Base-by-base conservation (phyloP, 106 monocot species). In the Gastrodia elata region DNA sequence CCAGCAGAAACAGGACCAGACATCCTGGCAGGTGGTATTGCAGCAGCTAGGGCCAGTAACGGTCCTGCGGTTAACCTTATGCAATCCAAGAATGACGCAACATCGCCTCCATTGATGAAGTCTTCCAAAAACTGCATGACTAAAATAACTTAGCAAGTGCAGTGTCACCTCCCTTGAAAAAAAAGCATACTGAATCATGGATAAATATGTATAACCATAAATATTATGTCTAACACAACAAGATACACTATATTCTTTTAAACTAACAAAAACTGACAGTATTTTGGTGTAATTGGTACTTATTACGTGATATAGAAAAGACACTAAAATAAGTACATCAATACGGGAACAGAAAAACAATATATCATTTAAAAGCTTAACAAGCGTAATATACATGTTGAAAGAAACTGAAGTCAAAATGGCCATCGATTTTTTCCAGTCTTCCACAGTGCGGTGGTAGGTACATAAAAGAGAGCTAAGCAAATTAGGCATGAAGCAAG, bases 61-160 rank as follows among this genome's bases (percentile, higher is more conserved):
- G 98, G 98, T 56, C 98, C 98, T 59, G 98, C 98, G 40, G 98
- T 99, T 70, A 99, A 82, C 71, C 91, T 82, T 42, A 99, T 91
- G 76, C 93, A 99, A 57, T 99, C 98, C 73, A 99, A 77, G 86
- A 99, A 99, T 22, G 93, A 93, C 70, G 93, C 89, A 71, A 93
- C 98, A 69, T 99, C 98, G 30, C 82, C 98, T 44, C 93, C 98
- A 79, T 99, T 93, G 38, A 99, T 83, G 55, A 85, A 99, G 84
- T 99, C 98, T 72, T 99, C 98, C 78, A 93, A 58, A 65, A 99
- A 99, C 98, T 99, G 85, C 82, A 90, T 56, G 2, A 81, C 9
- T 28, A 73, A 67, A 27, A 67, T 5, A 34, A 65, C 14, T 35
- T 35, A 65, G 20, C 36, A 15, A n/a, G 37, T 38, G 67, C 25